phyloP scores from a whole-genome alignment of 1,284 basidiomycete species.

The Boletus subluridellus region DNA sequence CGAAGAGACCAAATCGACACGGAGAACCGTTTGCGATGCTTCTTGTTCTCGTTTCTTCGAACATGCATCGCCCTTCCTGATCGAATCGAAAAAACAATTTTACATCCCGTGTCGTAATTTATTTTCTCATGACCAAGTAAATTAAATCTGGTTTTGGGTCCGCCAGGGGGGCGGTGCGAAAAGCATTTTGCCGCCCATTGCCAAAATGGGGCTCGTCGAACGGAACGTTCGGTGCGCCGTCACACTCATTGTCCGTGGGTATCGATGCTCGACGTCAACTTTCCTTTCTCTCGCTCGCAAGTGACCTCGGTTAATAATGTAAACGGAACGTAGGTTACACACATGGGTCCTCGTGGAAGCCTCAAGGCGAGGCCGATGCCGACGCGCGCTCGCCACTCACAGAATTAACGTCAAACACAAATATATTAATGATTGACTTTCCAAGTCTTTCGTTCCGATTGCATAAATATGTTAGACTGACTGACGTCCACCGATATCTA shows the following conservation, averaged over 20 bases:
- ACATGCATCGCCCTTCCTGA: background rate
- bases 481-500: conserved; percentile 31
- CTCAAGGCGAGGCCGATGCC: conserved; percentile 11
- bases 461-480: conserved; percentile 27
- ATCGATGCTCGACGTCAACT: background rate
- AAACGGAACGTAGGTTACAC: background rate
- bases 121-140: too few species aligned
- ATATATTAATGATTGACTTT: conserved; percentile 20
- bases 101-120: too few species aligned
- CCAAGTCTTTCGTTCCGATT: conserved; percentile 17
- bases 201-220: too few species aligned
- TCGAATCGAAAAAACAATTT: background rate
- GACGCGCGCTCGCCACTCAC: background rate
- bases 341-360: conserved; percentile 11
- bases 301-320: background rate
- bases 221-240: too few species aligned
- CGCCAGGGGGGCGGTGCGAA: background rate
- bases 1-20: too few species aligned
- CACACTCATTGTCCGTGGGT: background rate
- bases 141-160: background rate
- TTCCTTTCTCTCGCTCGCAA: background rate
- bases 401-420: background rate
- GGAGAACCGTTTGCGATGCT: too few species aligned
- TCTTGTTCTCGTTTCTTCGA: too few species aligned
- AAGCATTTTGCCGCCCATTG: background rate